Percentiles rank a stretch among this genome's conserved stretches.
Conservation (phyloP, 345 rosid genomes). For the Pistacia integerrima region DNA sequence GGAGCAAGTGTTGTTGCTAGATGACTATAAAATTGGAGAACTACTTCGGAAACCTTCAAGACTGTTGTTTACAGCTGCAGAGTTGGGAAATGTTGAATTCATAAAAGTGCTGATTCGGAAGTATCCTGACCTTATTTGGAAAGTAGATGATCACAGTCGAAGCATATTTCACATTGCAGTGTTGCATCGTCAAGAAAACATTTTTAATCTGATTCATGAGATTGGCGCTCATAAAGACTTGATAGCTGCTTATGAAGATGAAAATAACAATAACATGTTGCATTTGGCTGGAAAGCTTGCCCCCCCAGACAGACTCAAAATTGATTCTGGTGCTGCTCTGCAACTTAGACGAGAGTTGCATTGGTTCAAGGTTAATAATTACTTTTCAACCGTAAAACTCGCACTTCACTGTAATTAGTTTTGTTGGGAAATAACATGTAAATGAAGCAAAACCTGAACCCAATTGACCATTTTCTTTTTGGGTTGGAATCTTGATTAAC, state of each 20-base stretch:
- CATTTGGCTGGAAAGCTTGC: conserved; percentile 36
- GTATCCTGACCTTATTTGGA: conserved; percentile 36
- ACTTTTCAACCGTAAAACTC: background rate
- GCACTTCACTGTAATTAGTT: background rate
- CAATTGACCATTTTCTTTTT: no score
- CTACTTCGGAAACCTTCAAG: conserved; percentile 25
- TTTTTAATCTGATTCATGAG: conserved; percentile 27
- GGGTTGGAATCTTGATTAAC: conserved; percentile 24
- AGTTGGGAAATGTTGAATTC: conserved; percentile 37
- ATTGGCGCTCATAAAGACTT: conserved; percentile 30
- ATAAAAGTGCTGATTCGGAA: conserved; percentile 19
- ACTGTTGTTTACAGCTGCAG: conserved; percentile 41
- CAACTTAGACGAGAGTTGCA: conserved; percentile 36
- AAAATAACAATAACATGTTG: conserved; percentile 25
- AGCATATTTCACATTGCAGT: conserved; percentile 35
- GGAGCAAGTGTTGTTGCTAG: conserved; percentile 31
- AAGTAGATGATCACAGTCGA: conserved; percentile 24
- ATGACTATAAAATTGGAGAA: conserved; percentile 27
- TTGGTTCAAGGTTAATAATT: conserved; percentile 41
- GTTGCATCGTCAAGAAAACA: conserved; percentile 31
- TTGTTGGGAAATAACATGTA: background rate
- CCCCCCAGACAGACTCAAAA: conserved; percentile 28
- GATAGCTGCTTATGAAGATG: conserved; percentile 27
- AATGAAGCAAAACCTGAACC: no score
- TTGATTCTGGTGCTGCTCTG: conserved; percentile 42